Evolutionary conservation across 148 eudicot species (phyloP).

Genomic region (Heliamphora exappendiculata): DNA sequence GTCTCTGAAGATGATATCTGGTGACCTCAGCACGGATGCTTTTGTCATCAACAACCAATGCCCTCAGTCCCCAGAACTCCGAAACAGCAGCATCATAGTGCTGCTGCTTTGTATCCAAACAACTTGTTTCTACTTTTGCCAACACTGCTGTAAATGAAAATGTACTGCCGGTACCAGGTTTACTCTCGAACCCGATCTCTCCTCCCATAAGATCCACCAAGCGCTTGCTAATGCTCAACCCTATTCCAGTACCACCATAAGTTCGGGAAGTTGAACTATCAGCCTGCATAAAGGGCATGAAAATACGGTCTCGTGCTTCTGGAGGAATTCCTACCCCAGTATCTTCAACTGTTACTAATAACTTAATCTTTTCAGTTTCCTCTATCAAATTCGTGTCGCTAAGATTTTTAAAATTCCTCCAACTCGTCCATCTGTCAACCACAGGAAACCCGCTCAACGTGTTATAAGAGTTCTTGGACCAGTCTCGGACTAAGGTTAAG

Average conservation of each 20-base stretch:
- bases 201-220: slow-evolving; percentile 91
- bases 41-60: slow-evolving; percentile 59
- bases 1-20: slow-evolving; percentile 67
- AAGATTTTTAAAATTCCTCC: slow-evolving; percentile 46
- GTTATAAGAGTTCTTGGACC: slow-evolving; percentile 21
- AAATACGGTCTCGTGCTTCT: slow-evolving; percentile 66
- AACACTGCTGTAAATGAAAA: slow-evolving; percentile 70
- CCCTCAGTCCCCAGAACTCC: slow-evolving; percentile 62
- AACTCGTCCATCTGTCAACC: slow-evolving; percentile 62
- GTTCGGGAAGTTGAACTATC: slow-evolving; percentile 85
- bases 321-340: slow-evolving; percentile 80
- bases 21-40: slow-evolving; percentile 61
- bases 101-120: slow-evolving; percentile 28
- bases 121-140: slow-evolving; percentile 31
- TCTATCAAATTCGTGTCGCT: slow-evolving; percentile 16
- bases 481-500: slow-evolving; percentile 19
- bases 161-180: slow-evolving; percentile 61
- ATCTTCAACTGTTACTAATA: slow-evolving; percentile 78
- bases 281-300: slow-evolving; percentile 96
- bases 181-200: slow-evolving; percentile 77
- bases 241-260: slow-evolving; percentile 98
- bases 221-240: slow-evolving; percentile 84
- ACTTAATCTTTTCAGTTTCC: slow-evolving; percentile 32
- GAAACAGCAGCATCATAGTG: slow-evolving; percentile 36
- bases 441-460: slow-evolving; percentile 71